Conservation (phyloP, 176 grass and related monocot species). For the Hordeum marinum region DNA sequence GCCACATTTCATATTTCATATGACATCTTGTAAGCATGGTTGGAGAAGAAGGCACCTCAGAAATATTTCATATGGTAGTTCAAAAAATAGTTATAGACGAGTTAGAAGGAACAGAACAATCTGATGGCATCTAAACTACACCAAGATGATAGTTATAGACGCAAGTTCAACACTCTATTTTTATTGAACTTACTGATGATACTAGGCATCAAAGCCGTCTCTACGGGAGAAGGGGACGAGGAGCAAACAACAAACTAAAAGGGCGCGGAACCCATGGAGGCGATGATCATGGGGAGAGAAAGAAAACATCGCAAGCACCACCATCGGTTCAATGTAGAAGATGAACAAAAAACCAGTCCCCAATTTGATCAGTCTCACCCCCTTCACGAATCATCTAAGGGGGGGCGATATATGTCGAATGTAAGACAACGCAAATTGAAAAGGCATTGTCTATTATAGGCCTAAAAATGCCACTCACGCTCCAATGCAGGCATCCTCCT, state of each 20-base stretch:
- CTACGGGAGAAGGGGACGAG: neutral
- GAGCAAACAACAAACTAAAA: neutral
- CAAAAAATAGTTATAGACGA: neutral
- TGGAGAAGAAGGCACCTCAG: neutral
- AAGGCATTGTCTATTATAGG: constrained; percentile 76
- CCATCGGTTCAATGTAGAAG: constrained; percentile 20
- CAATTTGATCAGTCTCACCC: constrained; percentile 35
- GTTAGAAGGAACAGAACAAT: neutral
- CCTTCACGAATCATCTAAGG: constrained; percentile 40
- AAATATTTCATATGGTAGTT: neutral
- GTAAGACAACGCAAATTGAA: constrained; percentile 47
- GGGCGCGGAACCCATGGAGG: neutral
- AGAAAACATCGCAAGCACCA: neutral
- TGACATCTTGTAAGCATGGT: no score
- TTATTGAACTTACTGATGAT: neutral
- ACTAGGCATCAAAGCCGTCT: neutral
- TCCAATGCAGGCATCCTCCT: constrained; percentile 20
- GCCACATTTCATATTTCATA: neutral
- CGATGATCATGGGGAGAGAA: neutral
- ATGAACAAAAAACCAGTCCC: constrained; percentile 29
- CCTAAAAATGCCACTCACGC: constrained; percentile 50
- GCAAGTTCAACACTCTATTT: neutral
- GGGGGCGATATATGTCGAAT: constrained; percentile 18
- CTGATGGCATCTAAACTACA: no score
- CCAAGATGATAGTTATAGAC: no score